These are phyloP conservation scores for Senna siamea DNA, from an alignment of 306 rosid genomes.

Conservation along the genomic window DNA sequence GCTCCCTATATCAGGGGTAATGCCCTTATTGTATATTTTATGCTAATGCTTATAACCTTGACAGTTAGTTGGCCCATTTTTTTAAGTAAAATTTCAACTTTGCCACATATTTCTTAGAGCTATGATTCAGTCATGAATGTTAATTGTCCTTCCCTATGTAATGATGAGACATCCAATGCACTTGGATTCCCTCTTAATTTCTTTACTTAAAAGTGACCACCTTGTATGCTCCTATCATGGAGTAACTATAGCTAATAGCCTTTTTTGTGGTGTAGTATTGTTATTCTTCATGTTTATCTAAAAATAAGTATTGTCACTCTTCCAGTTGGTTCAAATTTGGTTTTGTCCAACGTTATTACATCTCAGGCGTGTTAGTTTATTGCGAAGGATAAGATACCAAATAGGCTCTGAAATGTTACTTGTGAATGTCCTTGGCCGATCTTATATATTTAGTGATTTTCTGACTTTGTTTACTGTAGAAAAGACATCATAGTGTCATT, in stretches of 20 bases:
- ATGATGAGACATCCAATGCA: neutral
- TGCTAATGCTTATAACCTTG: no score
- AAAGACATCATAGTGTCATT: constrained; percentile 38
- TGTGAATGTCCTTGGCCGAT: neutral
- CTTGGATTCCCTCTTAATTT: neutral
- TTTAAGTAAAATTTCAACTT: neutral
- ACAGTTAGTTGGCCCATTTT: no score
- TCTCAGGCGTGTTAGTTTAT: neutral
- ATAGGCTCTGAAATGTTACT: neutral
- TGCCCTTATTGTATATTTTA: neutral
- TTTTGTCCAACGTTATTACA: neutral
- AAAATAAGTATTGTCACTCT: no score
- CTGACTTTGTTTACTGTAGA: constrained; percentile 46
- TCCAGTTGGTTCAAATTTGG: neutral
- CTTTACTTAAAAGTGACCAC: neutral
- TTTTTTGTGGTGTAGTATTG: neutral
- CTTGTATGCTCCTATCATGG: neutral
- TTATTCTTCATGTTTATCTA: neutral
- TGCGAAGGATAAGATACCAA: neutral
- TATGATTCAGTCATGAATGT: neutral
- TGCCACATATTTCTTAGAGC: neutral
- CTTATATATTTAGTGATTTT: constrained; percentile 26
- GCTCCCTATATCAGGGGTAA: neutral
- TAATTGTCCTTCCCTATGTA: neutral
- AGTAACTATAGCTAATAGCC: neutral